Base-by-base conservation (phyloP, 441 rosid species). In the Biscutella laevigata region DNA sequence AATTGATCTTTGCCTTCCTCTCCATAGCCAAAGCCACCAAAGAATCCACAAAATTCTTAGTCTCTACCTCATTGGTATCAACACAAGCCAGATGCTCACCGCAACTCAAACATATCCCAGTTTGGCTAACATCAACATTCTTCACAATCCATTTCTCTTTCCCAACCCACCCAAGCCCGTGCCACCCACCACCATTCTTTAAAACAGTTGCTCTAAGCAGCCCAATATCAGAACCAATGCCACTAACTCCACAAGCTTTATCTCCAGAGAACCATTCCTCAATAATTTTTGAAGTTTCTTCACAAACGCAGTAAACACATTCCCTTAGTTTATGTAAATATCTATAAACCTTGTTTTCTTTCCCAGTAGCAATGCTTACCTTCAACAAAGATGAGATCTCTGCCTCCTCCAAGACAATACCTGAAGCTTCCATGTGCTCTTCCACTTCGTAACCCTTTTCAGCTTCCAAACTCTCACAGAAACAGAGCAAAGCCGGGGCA, bases 141-240 rank as follows among this genome's bases (percentile, higher is more conserved):
- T 62, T 61, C 53, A 78, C 76, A 32, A 46, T 58, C 89, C 89
- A 88, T 44, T 66, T 78, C n/a, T 86, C 95, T 12, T 71, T 59
- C 53, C 92, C 95, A 60, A 83, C 57, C 92, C 95, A 88, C 3
- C 95, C 97, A 16, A 70, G 49, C 35, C 96, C 97, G 49, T 88
- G 95, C 94, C 90, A 85, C 48, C 96, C 95, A 3, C 90, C 88
- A 2, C 92, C 95, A 58, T 83, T 88, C 67, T 65, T 81, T 37
- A 51, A 48, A 68, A 71, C 57, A 11, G 71, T 71, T 22, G 66
- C 80, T 53, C 72, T 71, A 49, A 67, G 73, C 14, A 57, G 7
- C 49, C 27, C 62, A 42, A 4, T 30, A 42, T 67, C 75, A 51
- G 17, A 47, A 30, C 62, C 64, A 47, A 10, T 21, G 13, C 26